These are phyloP conservation scores for Nitzschia putrida DNA, from an alignment of 108 stramenopile genomes.

Conservation along the genomic window DNA sequence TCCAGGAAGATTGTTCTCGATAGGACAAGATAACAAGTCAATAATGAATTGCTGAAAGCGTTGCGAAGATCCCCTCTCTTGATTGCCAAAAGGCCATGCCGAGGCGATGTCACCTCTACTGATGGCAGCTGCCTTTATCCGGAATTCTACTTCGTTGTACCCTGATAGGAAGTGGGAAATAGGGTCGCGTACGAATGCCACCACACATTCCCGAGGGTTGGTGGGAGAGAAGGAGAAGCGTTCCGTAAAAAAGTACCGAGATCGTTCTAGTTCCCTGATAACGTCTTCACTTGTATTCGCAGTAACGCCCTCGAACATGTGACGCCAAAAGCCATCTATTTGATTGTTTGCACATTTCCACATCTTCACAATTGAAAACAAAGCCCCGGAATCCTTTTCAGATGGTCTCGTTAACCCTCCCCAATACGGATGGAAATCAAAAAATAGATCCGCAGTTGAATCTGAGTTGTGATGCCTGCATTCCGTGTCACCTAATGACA, in stretches of 20 bases:
- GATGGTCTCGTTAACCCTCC: not conserved
- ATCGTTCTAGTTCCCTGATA: not conserved
- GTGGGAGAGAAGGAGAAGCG: not conserved
- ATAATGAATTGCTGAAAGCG: not conserved
- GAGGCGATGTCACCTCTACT: not conserved
- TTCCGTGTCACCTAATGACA: not conserved
- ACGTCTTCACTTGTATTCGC: not conserved
- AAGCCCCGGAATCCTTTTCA: not conserved
- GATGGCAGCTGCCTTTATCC: not conserved
- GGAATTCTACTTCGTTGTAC: conserved; percentile 47
- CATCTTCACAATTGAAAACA: not conserved
- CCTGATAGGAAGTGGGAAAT: conserved; percentile 39
- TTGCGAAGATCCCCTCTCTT: not conserved
- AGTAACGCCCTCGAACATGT: not conserved
- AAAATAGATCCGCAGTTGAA: not conserved
- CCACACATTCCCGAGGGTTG: not conserved
- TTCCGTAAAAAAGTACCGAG: not conserved
- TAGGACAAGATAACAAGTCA: not conserved
- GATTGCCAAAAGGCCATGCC: not conserved
- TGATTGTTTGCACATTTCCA: conserved; percentile 2
- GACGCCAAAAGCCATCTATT: not conserved
- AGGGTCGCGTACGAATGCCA: conserved; percentile 45
- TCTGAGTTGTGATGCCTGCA: not conserved
- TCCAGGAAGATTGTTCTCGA: not conserved
- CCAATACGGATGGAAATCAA: not conserved